Evolutionary conservation across 2,329 filamentous ascomycete species (phyloP), one percentile per base, ranked within the genome.

Genomic region (Thielaviopsis populi): DNA sequence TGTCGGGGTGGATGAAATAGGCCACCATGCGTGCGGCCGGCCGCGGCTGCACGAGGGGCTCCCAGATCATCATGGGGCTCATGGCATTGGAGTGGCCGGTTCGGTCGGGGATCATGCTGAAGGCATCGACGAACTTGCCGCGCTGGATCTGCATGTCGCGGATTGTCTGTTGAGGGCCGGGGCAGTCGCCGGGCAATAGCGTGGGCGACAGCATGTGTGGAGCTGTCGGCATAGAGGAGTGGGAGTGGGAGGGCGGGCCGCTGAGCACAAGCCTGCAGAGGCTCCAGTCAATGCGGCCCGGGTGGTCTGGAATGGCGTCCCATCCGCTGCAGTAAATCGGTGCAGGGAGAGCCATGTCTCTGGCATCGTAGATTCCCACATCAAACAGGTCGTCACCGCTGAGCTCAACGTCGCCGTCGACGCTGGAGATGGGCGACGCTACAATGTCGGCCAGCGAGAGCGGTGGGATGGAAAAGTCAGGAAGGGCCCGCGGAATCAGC

Each of bases 41-140:
- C 11, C 27, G 15, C 4, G 61, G 22, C 27, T 53, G 46, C 19
- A 62, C 43, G 13, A 62, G n/a, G 24, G 61, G 61, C 13, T 62
- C 61, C 61, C 61, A 62, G 46, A 62, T 11, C 27, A 62, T 30
- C 61, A 62, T 62, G 46, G 61, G 61, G 5, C 30, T 46, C 33
- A 53, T 40, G 6, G 24, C 37, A 19, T 62, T 62, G 61, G 61
- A 40, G 24, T 62, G 61, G n/a, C 61, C 61, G 13, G 43, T 62
- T n/a, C 54, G 53, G 30, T 62, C 61, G 10, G 61, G 30, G 30
- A 62, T 53, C 42, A 37, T 53, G 3, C 42, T 46, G 19, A 53
- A 62, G 19, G 43, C 48, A 13, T 62, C 61, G 22, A 62, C 41
- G 48, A 40, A 62, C 24, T 27, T 54, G 33, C 46, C 46, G 7